A percentile compares a stretch with the other conserved stretches of the same genome.
phyloP scores from a whole-genome alignment of 495 filamentous ascomycete genomes.

The Delitschia confertaspora region DNA sequence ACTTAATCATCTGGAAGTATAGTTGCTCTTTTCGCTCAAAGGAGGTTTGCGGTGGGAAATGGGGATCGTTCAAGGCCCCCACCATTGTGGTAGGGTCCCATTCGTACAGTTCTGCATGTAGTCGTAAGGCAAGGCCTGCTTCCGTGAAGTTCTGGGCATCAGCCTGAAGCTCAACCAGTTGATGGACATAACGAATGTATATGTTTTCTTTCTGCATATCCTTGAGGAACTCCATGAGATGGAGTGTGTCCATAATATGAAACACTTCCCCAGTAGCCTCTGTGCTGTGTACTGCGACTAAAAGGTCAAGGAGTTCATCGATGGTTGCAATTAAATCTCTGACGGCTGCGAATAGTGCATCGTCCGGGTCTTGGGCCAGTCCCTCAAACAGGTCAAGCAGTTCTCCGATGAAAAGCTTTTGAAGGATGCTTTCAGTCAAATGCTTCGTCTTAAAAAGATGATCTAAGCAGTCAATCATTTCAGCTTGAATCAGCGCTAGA shows the following conservation, averaged over 20 bases:
- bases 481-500: slow-evolving; percentile 82
- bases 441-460: slow-evolving; percentile 81
- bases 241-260: slow-evolving; percentile 72
- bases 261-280: slow-evolving; percentile 67
- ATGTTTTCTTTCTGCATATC: slow-evolving; percentile 98
- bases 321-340: slow-evolving; percentile 71
- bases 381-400: slow-evolving; percentile 71
- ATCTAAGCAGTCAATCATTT: slow-evolving; percentile 93
- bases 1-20: slow-evolving; percentile 88
- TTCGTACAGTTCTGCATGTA: slow-evolving; percentile 87
- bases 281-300: slow-evolving; percentile 83
- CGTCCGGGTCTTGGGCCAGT: slow-evolving; percentile 54
- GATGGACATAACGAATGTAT: slow-evolving; percentile 93
- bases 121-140: slow-evolving; percentile 79
- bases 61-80: slow-evolving; percentile 59
- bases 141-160: slow-evolving; percentile 73
- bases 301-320: slow-evolving; percentile 81
- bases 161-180: slow-evolving; percentile 71
- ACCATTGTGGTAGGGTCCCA: slow-evolving; percentile 73
- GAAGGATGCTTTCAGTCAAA: slow-evolving; percentile 77
- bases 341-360: slow-evolving; percentile 67
- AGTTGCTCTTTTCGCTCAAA: slow-evolving; percentile 91
- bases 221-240: slow-evolving; percentile 91
- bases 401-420: slow-evolving; percentile 88
- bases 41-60: slow-evolving; percentile 71